Base-by-base conservation (phyloP, 2,329 filamentous ascomycete genomes). In the Waltergamsia citrina region DNA sequence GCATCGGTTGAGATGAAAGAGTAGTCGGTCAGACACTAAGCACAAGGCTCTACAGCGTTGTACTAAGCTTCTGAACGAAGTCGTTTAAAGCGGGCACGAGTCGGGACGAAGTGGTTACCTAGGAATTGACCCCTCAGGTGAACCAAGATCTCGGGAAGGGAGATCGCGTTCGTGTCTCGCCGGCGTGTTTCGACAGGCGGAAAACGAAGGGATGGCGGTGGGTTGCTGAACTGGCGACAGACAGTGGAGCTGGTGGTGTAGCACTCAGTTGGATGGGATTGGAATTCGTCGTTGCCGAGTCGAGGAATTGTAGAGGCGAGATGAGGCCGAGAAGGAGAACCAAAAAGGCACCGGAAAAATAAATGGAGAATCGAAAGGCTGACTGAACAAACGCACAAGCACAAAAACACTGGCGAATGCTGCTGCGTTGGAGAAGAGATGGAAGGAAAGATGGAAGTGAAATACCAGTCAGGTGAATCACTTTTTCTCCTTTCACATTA, bases 271-370 rank as follows among this genome's bases (percentile, higher is more conserved):
- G 43, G 45, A 44, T 44, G 48, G 47, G 45, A 49, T 44, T 50
- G 49, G 51, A 59, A 60, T 63, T 64, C 60, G 56, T 60, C 50
- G 51, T 53, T 41, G 53, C 51, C 51, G 52, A 51, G 50, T 52
- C 54, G 54, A 62, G 61, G 61, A 64, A 66, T 65, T 59, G 43
- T 43, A 32, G 37, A 36, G 38, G 43, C 39, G 37, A 36, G 15
- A 20, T 7, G 35, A 33, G 23, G 29, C 29, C 22, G 35, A 37
- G 28, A n/a, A 36, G 36, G 35, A 38, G 36, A 36, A 39, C 18
- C 12, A 19, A 32, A 14, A 20, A 14, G 12, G 25, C 25, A 14
- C 25, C 12, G 16, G 29, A 20, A 19, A n/a, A n/a, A n/a, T n/a
- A n/a, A n/a, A n/a, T n/a, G n/a, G n/a, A n/a, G n/a, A n/a, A n/a